A percentile compares a stretch with the other conserved stretches of the same genome.
These are phyloP conservation scores for Hymenoscyphus albidus DNA, from an alignment of 2,329 filamentous ascomycete species.

Conservation along the genomic window DNA sequence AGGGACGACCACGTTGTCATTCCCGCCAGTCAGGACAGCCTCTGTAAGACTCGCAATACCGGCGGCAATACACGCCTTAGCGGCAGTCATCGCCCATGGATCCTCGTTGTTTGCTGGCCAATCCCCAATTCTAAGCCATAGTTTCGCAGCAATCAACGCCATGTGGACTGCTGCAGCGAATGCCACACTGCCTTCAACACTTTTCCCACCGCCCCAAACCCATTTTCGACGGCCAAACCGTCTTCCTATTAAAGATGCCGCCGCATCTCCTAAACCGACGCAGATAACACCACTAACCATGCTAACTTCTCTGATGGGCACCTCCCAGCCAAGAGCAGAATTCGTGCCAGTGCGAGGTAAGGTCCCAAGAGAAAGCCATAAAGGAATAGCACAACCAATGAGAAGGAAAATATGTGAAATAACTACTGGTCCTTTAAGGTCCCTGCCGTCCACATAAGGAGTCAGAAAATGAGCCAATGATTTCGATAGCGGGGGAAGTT, in stretches of 20 bases:
- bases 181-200: conserved; percentile 78
- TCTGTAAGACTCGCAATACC: conserved; percentile 85
- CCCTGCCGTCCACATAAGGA: conserved; percentile 90
- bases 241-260: conserved; percentile 83
- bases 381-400: conserved; percentile 88
- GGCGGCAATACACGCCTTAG: conserved; percentile 71
- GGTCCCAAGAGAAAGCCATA: conserved; percentile 82
- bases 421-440: conserved; percentile 89
- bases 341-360: conserved; percentile 53
- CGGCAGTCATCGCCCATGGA: conserved; percentile 62
- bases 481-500: conserved; percentile 83
- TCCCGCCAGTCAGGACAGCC: conserved; percentile 90
- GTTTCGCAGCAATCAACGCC: conserved; percentile 66
- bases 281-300: conserved; percentile 93
- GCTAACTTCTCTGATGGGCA: conserved; percentile 69
- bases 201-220: conserved; percentile 96
- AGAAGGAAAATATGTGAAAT: conserved; percentile 91
- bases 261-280: conserved; percentile 92
- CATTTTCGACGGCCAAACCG: conserved; percentile 85
- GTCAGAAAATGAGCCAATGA: conserved; percentile 83
- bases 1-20: conserved; percentile 97
- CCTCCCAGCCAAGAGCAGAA: conserved; percentile 70
- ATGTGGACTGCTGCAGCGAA: conserved; percentile 76
- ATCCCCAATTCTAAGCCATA: conserved; percentile 72
- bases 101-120: conserved; percentile 78